Evolutionary conservation across 345 rosid genomes (phyloP), one percentile per base, ranked within the genome.

Genomic region (Firmiana major): DNA sequence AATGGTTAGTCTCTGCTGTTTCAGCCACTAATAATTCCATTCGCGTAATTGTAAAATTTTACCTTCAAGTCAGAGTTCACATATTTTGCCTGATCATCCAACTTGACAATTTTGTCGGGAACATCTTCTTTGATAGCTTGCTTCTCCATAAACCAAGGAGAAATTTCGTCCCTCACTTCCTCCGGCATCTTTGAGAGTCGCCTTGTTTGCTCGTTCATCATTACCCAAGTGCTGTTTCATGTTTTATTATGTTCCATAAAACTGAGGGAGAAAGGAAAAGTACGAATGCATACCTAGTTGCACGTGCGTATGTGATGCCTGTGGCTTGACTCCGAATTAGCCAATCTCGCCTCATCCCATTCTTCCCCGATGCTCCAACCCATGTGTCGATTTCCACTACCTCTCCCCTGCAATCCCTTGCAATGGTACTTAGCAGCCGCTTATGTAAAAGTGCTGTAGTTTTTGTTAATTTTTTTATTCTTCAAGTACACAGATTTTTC

Each of bases 281-380:
- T n/a, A n/a, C n/a, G n/a, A n/a, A n/a, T n/a, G 26, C 9, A 26
- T 8, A 89, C 95, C 93, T 91, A 21, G 91, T 88, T 42, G 93
- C 95, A 7, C 84, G 80, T 5, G 88, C 91, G 71, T 82, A 89
- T 45, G 86, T 81, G 24, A 83, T 84, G 72, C 93, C 93, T 6
- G 90, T 82, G 36, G 87, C 86, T 81, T 91, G 95, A 80, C 91
- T 87, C 53, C 91, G 81, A 58, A 91, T 84, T 34, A 88, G 69
- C 93, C 93, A 91, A 77, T 91, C 95, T 72, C 93, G 77, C 19
- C 89, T 73, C 93, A 89, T 91, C 76, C 93, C 93, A 75, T 88
- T 89, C 85, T 88, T 91, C 28, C 95, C 93, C 10, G 92, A 87
- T 63, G 91, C 87, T 77, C 87, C 93, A 38, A 91, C 92, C 95